Conservation (phyloP, 305 asterid genomes). For the Andrographis paniculata region DNA sequence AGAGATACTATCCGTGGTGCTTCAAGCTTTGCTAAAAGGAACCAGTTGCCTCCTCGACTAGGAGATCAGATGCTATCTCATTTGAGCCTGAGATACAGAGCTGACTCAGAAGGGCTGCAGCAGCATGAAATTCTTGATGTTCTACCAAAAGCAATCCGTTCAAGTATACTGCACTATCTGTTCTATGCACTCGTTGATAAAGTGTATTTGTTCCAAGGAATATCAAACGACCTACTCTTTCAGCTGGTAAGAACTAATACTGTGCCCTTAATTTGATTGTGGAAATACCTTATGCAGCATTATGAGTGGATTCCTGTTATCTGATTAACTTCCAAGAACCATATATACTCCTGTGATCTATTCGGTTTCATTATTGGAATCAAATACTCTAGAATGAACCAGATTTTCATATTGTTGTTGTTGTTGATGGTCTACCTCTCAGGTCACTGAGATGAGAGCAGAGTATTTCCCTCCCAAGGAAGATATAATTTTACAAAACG, state of each 20-base stretch:
- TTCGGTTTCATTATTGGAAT: background rate
- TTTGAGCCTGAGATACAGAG: conserved; percentile 41
- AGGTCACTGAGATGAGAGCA: conserved; percentile 54
- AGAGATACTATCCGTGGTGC: conserved; percentile 57
- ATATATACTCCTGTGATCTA: background rate
- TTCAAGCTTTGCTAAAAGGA: conserved; percentile 45
- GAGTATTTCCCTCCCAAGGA: conserved; percentile 53
- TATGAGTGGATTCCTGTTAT: too few species aligned
- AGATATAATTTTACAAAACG: conserved; percentile 52
- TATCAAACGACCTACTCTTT: conserved; percentile 71
- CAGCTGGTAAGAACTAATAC: conserved; percentile 48
- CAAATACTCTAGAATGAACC: background rate
- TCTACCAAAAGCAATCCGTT: conserved; percentile 77
- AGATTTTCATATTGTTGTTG: conserved; percentile 3
- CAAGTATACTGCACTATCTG: conserved; percentile 59
- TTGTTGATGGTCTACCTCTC: conserved; percentile 2
- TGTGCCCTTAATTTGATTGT: background rate
- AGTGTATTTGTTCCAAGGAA: conserved; percentile 81
- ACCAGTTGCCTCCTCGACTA: conserved; percentile 38
- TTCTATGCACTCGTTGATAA: conserved; percentile 63
- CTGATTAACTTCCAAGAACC: too few species aligned
- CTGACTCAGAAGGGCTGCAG: conserved; percentile 73
- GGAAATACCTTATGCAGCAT: background rate
- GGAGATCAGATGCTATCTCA: conserved; percentile 63
- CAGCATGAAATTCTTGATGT: conserved; percentile 67